Percentiles rank a stretch among this genome's conserved stretches.
Conservation (phyloP, 257 asterid genomes). For the Primulina eburnea region DNA sequence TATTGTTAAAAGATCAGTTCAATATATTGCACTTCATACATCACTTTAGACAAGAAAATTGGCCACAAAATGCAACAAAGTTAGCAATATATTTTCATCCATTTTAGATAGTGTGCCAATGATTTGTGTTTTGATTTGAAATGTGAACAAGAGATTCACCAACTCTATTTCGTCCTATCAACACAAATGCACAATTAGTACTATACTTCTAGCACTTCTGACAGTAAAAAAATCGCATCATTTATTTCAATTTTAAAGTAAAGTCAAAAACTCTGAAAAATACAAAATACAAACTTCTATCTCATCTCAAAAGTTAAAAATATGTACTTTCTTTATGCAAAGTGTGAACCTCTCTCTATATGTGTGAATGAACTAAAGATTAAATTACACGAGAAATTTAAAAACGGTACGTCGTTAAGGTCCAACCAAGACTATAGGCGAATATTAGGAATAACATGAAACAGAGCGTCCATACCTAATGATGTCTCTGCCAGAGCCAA, state of each 20-base stretch:
- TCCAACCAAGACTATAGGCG: background rate
- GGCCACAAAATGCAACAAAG: background rate
- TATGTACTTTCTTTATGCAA: no score
- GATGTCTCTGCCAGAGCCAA: slow-evolving; percentile 50
- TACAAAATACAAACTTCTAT: no score
- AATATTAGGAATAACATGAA: background rate
- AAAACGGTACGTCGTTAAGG: background rate
- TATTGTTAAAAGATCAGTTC: slow-evolving; percentile 19
- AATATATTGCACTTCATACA: background rate
- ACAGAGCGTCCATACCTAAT: slow-evolving; percentile 43
- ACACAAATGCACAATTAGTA: no score
- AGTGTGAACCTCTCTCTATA: no score
- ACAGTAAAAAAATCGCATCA: no score
- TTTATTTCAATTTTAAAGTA: no score
- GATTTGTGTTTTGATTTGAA: background rate
- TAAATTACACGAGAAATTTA: no score
- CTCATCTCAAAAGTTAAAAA: no score
- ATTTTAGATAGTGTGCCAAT: background rate
- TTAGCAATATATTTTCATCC: background rate
- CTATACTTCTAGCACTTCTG: no score
- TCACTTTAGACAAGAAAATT: slow-evolving; percentile 1
- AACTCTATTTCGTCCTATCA: no score
- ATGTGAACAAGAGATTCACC: no score
- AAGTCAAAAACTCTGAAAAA: no score
- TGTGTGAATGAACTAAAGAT: background rate